phyloP scores from a whole-genome alignment of 345 rosid species.

The Bruguiera gymnorhiza region DNA sequence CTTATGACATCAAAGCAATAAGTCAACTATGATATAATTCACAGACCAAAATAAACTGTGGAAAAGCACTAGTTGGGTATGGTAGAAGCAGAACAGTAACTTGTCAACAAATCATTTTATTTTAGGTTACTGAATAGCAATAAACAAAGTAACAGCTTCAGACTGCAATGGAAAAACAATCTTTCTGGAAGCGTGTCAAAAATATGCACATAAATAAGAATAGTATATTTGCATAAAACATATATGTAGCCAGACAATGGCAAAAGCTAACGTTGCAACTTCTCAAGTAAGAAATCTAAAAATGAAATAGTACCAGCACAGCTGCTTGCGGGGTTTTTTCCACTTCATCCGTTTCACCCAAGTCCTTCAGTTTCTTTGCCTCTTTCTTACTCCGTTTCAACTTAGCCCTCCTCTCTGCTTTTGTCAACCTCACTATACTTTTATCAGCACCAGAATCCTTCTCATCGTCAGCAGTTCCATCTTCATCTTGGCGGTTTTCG shows the following conservation, averaged over 20 bases:
- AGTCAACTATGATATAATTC: no score
- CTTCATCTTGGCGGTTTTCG: conserved; percentile 15
- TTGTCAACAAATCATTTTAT: no score
- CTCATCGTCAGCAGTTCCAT: conserved; percentile 16
- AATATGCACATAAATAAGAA: no score
- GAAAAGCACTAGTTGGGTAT: no score
- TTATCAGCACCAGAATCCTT: conserved; percentile 29
- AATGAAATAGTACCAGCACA: conserved; percentile 51
- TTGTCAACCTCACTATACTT: conserved; percentile 44
- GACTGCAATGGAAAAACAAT: no score
- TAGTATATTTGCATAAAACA: no score
- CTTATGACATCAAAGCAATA: no score
- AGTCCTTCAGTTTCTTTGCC: conserved; percentile 60
- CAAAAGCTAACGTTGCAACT: neutral
- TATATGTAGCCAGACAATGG: neutral
- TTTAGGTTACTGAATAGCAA: no score
- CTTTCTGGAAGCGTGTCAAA: no score
- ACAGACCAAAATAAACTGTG: no score
- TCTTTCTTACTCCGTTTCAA: conserved; percentile 72
- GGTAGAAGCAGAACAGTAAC: no score
- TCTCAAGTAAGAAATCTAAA: neutral
- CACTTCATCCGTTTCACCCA: conserved; percentile 36
- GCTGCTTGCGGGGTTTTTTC: conserved; percentile 65
- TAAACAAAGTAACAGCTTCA: no score
- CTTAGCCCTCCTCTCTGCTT: conserved; percentile 78